phyloP scores from a whole-genome alignment of 805 yeast species.

The Metschnikowia lochheadii region DNA sequence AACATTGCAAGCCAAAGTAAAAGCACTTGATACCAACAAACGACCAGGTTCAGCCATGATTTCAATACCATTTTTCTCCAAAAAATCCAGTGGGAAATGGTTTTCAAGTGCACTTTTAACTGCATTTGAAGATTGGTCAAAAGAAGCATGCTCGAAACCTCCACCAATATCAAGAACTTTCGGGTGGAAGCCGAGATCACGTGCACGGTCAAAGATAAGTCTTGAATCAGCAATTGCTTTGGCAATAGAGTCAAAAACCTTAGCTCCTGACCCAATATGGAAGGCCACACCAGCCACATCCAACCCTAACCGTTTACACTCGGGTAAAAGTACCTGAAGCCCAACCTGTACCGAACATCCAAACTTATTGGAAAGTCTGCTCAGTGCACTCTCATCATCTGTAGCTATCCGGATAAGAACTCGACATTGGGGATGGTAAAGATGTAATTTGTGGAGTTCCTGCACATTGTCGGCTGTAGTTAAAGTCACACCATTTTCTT shows the following conservation, averaged over 20 bases:
- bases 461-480: slow-evolving; percentile 89
- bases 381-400: slow-evolving; percentile 83
- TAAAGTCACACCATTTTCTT: slow-evolving; percentile 49
- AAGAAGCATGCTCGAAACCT: slow-evolving; percentile 70
- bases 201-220: slow-evolving; percentile 59
- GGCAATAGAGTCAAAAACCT: slow-evolving; percentile 42
- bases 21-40: slow-evolving; percentile 78
- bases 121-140: slow-evolving; percentile 53
- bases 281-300: slow-evolving; percentile 83
- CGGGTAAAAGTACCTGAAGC: slow-evolving; percentile 47
- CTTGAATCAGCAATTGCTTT: slow-evolving; percentile 73
- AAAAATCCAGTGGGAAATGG: slow-evolving; percentile 49
- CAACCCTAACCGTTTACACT: slow-evolving; percentile 59
- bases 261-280: slow-evolving; percentile 93
- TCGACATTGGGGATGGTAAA: slow-evolving; percentile 64
- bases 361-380: slow-evolving; percentile 82
- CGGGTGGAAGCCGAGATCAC: slow-evolving; percentile 43
- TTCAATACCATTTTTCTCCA: slow-evolving; percentile 25
- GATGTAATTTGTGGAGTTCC: slow-evolving; percentile 71
- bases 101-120: slow-evolving; percentile 52
- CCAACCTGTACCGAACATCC: slow-evolving; percentile 69
- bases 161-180: slow-evolving; percentile 84
- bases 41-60: slow-evolving; percentile 95
- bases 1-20: slow-evolving; percentile 77
- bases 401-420: slow-evolving; percentile 80